phyloP scores from a whole-genome alignment of 2,329 filamentous ascomycete genomes.

The Colletotrichum spinosum region DNA sequence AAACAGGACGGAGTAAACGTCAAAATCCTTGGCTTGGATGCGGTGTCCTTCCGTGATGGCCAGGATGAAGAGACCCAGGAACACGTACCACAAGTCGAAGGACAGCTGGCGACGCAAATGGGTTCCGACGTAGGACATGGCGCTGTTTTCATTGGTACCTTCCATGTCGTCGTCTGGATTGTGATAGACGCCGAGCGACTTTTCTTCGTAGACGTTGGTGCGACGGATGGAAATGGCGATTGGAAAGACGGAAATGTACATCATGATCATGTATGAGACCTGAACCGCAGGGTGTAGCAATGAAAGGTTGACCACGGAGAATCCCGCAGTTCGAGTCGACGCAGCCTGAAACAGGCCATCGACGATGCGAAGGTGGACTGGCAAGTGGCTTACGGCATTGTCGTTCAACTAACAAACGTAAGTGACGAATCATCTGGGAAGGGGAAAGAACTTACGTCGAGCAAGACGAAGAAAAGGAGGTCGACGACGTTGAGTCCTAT shows the following conservation, averaged over 20 bases:
- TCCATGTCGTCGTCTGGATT: slow-evolving; percentile 59
- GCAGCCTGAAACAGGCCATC: slow-evolving; percentile 92
- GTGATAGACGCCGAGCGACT: slow-evolving; percentile 80
- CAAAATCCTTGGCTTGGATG: slow-evolving; percentile 73
- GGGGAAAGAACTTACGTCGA: slow-evolving; percentile 74
- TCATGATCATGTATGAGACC: slow-evolving; percentile 97
- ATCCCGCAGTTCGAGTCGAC: slow-evolving; percentile 90
- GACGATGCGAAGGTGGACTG: slow-evolving; percentile 80
- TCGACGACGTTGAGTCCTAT: slow-evolving; percentile 86
- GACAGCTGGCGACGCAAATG: slow-evolving; percentile 94
- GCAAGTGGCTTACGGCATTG: slow-evolving; percentile 73
- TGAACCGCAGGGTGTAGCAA: slow-evolving; percentile 90
- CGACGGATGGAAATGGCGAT: slow-evolving; percentile 94
- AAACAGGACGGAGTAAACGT: slow-evolving; percentile 79
- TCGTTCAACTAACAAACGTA: slow-evolving; percentile 72
- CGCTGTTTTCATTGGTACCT: slow-evolving; percentile 64
- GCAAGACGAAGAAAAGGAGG: slow-evolving; percentile 89
- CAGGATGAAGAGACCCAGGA: slow-evolving; percentile 92
- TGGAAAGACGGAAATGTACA: slow-evolving; percentile 98
- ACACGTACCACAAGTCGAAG: slow-evolving; percentile 98
- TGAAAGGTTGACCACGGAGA: slow-evolving; percentile 82
- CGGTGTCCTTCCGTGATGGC: slow-evolving; percentile 85
- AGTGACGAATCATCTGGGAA: slow-evolving; percentile 38
- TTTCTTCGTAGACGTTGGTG: slow-evolving; percentile 97
- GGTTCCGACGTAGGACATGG: slow-evolving; percentile 86